These are phyloP conservation scores for Capsicum baccatum DNA, from an alignment of 257 asterid genomes.

Conservation along the genomic window DNA sequence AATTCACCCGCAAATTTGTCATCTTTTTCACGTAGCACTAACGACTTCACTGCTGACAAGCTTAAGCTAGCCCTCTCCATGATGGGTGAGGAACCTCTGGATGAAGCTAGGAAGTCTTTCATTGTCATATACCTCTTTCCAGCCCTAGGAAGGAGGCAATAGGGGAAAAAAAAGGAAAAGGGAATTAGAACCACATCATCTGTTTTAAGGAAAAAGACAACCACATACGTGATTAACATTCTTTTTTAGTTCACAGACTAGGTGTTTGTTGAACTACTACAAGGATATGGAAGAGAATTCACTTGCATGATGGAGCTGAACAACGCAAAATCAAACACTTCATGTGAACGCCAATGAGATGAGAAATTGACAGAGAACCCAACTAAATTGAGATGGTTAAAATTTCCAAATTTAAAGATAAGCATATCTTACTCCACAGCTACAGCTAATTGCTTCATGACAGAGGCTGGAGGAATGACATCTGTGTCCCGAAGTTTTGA, in stretches of 20 bases:
- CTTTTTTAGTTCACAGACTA: conserved; percentile 4
- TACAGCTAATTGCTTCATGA: conserved; percentile 84
- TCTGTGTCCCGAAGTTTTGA: conserved; percentile 53
- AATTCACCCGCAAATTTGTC: conserved; percentile 76
- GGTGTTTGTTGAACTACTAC: background rate
- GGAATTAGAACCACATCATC: background rate
- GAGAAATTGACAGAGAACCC: background rate
- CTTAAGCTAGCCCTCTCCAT: conserved; percentile 91
- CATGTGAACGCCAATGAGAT: background rate
- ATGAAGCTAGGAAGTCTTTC: conserved; percentile 81
- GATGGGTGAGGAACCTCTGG: conserved; percentile 88
- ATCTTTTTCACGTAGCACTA: conserved; percentile 90
- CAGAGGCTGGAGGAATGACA: conserved; percentile 69
- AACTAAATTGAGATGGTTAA: conserved; percentile 16
- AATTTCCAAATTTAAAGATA: background rate
- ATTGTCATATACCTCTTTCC: conserved; percentile 69
- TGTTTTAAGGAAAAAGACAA: background rate
- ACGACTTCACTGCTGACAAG: conserved; percentile 88
- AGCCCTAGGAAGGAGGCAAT: conserved; percentile 32
- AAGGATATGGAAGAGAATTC: conserved; percentile 16
- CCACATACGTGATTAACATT: conserved; percentile 12
- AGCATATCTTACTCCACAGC: conserved; percentile 78
- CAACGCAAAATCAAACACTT: conserved; percentile 3
- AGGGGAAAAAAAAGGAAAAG: background rate
- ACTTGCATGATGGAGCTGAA: conserved; percentile 13